Evolutionary conservation across 257 asterid species (phyloP).

Genomic region (Oldenlandia corymbosa): DNA sequence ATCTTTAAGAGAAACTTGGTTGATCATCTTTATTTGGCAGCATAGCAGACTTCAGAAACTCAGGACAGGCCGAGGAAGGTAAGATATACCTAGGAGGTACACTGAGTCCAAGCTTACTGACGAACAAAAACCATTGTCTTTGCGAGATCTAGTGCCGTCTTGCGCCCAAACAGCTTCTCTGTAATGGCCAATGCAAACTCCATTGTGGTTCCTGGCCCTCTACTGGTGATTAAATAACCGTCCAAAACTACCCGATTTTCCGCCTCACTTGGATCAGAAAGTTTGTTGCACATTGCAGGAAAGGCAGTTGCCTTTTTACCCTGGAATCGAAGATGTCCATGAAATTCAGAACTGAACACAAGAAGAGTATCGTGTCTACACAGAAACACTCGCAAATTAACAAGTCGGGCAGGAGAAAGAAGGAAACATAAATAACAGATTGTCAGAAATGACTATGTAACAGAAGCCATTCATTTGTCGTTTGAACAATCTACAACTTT

Average conservation of each 20-base stretch:
- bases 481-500: neutral
- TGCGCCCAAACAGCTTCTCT: constrained; percentile 65
- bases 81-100: neutral
- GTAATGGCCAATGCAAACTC: constrained; percentile 69
- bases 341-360: neutral
- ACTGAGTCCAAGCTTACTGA: constrained; percentile 9
- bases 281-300: constrained; percentile 78
- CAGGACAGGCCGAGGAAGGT: neutral
- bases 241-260: constrained; percentile 87
- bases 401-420: neutral
- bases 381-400: neutral
- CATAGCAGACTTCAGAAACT: neutral
- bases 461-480: neutral
- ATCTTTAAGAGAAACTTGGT: neutral
- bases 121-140: constrained; percentile 60
- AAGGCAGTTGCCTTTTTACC: constrained; percentile 94
- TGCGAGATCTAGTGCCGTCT: constrained; percentile 61
- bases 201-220: constrained; percentile 94
- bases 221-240: constrained; percentile 79
- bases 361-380: neutral
- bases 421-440: neutral
- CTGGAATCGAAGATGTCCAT: constrained; percentile 25
- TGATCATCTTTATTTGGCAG: neutral
- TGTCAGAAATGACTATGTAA: neutral
- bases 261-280: constrained; percentile 63